Evolutionary conservation across 2,329 filamentous ascomycete genomes (phyloP).

Genomic region (Sphaceloma murrayae): DNA sequence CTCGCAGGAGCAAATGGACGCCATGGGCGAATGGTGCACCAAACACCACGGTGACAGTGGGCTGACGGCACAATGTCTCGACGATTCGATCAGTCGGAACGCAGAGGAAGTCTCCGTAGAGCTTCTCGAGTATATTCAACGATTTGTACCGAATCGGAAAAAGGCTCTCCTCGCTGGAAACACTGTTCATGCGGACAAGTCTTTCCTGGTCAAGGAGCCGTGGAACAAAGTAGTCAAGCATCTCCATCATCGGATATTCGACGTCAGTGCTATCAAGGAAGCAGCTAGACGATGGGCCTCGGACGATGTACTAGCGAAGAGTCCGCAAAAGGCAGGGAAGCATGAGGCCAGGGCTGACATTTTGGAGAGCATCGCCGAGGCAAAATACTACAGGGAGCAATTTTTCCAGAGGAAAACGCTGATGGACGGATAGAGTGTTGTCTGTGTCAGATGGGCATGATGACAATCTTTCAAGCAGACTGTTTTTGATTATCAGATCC

Average conservation of each 20-base stretch:
- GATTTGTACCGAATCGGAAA: slow-evolving; percentile 55
- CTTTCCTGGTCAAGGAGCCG: slow-evolving; percentile 65
- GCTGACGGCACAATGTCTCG: slow-evolving; percentile 64
- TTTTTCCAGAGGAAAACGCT: slow-evolving; percentile 47
- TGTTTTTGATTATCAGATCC: no score
- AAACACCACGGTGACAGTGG: slow-evolving; percentile 71
- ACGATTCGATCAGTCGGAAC: slow-evolving; percentile 61
- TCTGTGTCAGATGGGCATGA: no score
- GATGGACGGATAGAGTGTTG: slow-evolving; percentile 3
- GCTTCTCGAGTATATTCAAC: slow-evolving; percentile 69
- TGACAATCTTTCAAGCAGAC: no score
- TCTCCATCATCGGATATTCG: slow-evolving; percentile 81
- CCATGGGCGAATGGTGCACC: slow-evolving; percentile 86
- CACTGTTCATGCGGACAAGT: slow-evolving; percentile 80
- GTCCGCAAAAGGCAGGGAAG: slow-evolving; percentile 61
- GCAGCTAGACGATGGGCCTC: slow-evolving; percentile 72
- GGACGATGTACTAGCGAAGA: slow-evolving; percentile 48
- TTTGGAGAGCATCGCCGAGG: slow-evolving; percentile 88
- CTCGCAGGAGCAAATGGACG: slow-evolving; percentile 56
- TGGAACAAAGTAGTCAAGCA: slow-evolving; percentile 65
- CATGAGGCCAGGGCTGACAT: slow-evolving; percentile 88
- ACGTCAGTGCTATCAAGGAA: slow-evolving; percentile 90
- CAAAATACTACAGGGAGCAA: slow-evolving; percentile 64
- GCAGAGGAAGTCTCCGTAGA: slow-evolving; percentile 60
- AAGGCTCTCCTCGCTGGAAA: slow-evolving; percentile 78